Conservation (phyloP, 192 early-diverging fungal species). For the Cladochytrium replicatum region DNA sequence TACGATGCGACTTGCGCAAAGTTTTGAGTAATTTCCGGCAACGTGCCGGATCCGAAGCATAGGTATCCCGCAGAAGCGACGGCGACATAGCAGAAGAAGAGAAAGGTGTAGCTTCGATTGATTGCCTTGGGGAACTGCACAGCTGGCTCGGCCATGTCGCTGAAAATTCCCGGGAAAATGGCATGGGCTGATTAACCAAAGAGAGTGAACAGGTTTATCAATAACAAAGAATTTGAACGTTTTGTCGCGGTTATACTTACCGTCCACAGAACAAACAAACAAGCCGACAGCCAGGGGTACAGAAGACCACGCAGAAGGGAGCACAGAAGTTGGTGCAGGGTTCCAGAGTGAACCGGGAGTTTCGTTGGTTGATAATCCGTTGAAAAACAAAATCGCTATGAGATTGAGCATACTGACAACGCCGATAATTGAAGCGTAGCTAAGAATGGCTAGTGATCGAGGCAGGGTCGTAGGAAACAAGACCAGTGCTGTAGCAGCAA, state of each 20-base stretch:
- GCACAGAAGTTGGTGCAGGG: constrained; percentile 40
- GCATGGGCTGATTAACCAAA: constrained; percentile 33
- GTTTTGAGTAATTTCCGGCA: constrained; percentile 61
- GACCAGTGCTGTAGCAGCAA: constrained; percentile 31
- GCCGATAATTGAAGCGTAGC: constrained; percentile 49
- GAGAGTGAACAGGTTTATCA: not conserved
- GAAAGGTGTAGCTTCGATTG: constrained; percentile 43
- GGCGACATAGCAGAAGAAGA: constrained; percentile 35
- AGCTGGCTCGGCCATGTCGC: constrained; percentile 46
- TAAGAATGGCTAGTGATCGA: constrained; percentile 33
- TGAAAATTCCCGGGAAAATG: constrained; percentile 59
- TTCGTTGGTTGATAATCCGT: constrained; percentile 37
- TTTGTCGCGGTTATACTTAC: too few species aligned
- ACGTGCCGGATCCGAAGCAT: constrained; percentile 57
- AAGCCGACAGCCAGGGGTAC: constrained; percentile 44
- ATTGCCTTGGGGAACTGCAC: constrained; percentile 40
- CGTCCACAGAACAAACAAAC: constrained; percentile 47
- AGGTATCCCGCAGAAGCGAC: constrained; percentile 48
- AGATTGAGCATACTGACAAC: constrained; percentile 42
- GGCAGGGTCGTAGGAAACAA: constrained; percentile 44
- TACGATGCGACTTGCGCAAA: constrained; percentile 46
- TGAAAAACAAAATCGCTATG: constrained; percentile 40
- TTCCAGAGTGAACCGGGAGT: constrained; percentile 50
- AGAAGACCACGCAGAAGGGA: constrained; percentile 31
- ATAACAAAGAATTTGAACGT: too few species aligned